Percentiles rank a stretch among this genome's conserved stretches.
These are phyloP conservation scores for Penicillium sp. DNA, from an alignment of 2,329 filamentous ascomycete genomes.

Conservation along the genomic window DNA sequence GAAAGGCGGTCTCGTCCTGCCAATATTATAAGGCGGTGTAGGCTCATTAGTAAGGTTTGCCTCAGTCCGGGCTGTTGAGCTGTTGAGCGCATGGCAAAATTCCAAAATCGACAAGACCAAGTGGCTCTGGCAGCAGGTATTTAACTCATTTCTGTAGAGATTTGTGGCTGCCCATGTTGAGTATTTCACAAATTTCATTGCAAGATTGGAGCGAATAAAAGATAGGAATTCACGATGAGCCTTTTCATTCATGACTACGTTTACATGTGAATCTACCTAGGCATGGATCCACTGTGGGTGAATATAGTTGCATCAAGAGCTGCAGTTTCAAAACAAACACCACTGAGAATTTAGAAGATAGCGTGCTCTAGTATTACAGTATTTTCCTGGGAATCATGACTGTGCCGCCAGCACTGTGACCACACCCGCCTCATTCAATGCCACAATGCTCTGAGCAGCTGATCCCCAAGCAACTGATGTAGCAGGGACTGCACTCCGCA, in stretches of 20 bases:
- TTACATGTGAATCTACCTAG: not conserved
- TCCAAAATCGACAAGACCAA: not conserved
- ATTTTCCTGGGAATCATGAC: slow-evolving; percentile 40
- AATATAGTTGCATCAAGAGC: slow-evolving; percentile 12
- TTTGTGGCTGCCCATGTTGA: not conserved
- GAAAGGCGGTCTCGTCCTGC: slow-evolving; percentile 1
- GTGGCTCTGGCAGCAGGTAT: not conserved
- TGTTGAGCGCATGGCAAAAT: not conserved
- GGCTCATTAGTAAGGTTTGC: not conserved
- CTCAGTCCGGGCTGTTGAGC: not conserved
- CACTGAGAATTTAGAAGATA: slow-evolving; percentile 16
- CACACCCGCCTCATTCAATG: slow-evolving; percentile 71
- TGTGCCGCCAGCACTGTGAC: slow-evolving; percentile 66
- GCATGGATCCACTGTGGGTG: not conserved
- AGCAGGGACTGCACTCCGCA: slow-evolving; percentile 71
- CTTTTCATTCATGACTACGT: not conserved
- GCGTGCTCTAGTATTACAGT: slow-evolving; percentile 26
- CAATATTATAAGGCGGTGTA: not conserved
- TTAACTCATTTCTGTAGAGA: not conserved
- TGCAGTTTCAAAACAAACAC: slow-evolving; percentile 20
- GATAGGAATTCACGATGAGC: not conserved
- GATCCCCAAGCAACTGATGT: slow-evolving; percentile 75
- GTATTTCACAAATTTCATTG: not conserved
- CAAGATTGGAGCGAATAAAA: not conserved
- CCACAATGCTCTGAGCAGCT: slow-evolving; percentile 69